These are phyloP conservation scores for Emmonsiellopsis sp. DNA, from an alignment of 2,329 filamentous ascomycete species.

Conservation along the genomic window DNA sequence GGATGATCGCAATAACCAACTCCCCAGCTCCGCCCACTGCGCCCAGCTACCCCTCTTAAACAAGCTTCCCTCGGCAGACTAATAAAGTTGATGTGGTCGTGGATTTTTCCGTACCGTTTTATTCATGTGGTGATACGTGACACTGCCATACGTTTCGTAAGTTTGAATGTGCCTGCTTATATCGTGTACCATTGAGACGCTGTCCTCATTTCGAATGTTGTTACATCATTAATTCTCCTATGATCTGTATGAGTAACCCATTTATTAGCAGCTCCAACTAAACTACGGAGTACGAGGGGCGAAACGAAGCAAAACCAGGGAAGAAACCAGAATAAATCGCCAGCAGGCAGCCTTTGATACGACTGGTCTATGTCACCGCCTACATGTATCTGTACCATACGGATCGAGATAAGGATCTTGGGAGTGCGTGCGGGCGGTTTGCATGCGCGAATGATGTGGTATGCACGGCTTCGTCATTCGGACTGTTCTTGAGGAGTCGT, in stretches of 20 bases:
- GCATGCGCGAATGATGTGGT: neutral
- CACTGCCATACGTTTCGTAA: neutral
- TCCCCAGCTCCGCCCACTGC: neutral
- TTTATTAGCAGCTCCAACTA: too few relatives aligned
- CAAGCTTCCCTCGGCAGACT: neutral
- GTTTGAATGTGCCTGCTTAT: neutral
- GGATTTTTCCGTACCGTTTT: too few relatives aligned
- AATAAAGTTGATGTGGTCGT: neutral
- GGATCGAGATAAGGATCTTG: conserved; percentile 1
- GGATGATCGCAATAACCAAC: neutral
- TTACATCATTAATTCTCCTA: neutral
- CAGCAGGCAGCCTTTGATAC: neutral
- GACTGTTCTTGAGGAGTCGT: too few relatives aligned
- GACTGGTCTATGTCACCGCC: neutral
- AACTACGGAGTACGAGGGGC: too few relatives aligned
- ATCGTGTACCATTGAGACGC: too few relatives aligned
- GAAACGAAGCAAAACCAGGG: neutral
- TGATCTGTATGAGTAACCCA: too few relatives aligned
- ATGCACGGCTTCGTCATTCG: neutral
- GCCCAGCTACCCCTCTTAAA: neutral
- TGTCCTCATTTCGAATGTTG: neutral
- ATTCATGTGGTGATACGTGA: too few relatives aligned
- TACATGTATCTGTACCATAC: neutral
- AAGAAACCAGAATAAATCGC: neutral
- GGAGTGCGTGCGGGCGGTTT: too few relatives aligned